These are phyloP conservation scores for Cronartium quercuum DNA, from an alignment of 1,284 basidiomycete species.

Conservation along the genomic window DNA sequence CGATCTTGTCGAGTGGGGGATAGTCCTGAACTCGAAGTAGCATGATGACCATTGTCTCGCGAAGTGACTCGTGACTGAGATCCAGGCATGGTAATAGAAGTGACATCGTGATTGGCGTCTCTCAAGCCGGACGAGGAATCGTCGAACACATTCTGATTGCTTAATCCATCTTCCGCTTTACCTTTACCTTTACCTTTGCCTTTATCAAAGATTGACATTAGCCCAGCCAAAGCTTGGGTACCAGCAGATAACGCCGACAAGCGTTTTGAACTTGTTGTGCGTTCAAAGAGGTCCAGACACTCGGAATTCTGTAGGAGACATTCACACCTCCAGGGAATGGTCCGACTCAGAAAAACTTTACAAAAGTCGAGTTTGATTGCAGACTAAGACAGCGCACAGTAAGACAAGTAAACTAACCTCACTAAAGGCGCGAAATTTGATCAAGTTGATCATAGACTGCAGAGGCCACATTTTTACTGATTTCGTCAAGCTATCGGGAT, in stretches of 20 bases:
- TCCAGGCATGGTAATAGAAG: background rate
- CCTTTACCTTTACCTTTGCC: conserved; percentile 15
- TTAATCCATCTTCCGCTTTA: background rate
- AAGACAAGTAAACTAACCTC: conserved; percentile 10
- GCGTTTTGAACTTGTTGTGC: background rate
- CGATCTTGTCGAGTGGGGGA: background rate
- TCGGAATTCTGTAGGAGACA: conserved; percentile 14
- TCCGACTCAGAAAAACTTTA: background rate
- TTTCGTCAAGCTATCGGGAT: conserved; percentile 16
- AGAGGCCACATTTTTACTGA: conserved; percentile 33
- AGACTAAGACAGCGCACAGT: background rate
- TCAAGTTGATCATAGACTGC: conserved; percentile 27
- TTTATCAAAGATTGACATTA: conserved; percentile 31
- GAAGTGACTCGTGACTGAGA: background rate
- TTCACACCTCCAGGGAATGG: background rate
- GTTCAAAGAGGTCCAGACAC: conserved; percentile 18
- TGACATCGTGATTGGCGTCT: too few relatives aligned
- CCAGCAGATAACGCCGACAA: conserved; percentile 10
- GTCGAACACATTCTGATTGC: background rate
- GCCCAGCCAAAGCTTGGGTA: conserved; percentile 20
- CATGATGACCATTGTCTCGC: background rate
- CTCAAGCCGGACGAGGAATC: too few relatives aligned
- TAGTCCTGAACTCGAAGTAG: background rate
- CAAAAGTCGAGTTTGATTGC: background rate
- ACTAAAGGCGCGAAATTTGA: conserved; percentile 35